Evolutionary conservation across 805 yeast species (phyloP).

Genomic region (Kazachstania viticola): DNA sequence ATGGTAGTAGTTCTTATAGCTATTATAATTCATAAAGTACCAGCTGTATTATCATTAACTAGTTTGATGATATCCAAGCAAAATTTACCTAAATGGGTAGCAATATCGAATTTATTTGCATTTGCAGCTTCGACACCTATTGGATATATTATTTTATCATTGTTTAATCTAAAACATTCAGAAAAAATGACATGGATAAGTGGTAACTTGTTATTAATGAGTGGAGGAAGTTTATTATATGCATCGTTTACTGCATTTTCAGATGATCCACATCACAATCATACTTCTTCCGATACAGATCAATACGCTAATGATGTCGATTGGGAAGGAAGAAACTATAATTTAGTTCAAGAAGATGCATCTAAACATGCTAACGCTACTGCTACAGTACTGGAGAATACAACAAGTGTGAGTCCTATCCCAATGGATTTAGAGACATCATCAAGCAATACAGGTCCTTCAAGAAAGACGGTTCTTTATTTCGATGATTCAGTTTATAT

Average conservation of each 20-base stretch:
- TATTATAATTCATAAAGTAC: conserved; percentile 51
- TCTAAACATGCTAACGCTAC: too few relatives aligned
- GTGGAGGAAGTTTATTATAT: conserved; percentile 27
- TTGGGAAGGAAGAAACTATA: conserved; percentile 3
- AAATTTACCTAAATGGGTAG: conserved; percentile 27
- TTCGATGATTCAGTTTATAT: conserved; percentile 11
- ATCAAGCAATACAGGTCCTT: not conserved
- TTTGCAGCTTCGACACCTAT: conserved; percentile 27
- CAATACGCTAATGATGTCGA: not conserved
- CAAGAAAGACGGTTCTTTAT: not conserved
- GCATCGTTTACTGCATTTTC: conserved; percentile 26
- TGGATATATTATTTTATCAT: conserved; percentile 20
- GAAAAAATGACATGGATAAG: conserved; percentile 23
- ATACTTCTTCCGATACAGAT: not conserved
- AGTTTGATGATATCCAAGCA: conserved; percentile 36
- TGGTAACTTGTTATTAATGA: conserved; percentile 23
- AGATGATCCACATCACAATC: conserved; percentile 10
- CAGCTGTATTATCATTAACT: conserved; percentile 50
- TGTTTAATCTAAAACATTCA: conserved; percentile 16
- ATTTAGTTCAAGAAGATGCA: conserved; percentile 1
- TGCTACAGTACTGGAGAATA: not conserved
- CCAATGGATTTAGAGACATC: not conserved
- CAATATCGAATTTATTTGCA: conserved; percentile 36
- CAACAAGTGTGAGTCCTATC: not conserved
- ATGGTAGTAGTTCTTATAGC: conserved; percentile 39